Percentiles rank a stretch among this genome's conserved stretches.
phyloP scores from a whole-genome alignment of 192 early-diverging fungal genomes.

The Coemansia sp. region DNA sequence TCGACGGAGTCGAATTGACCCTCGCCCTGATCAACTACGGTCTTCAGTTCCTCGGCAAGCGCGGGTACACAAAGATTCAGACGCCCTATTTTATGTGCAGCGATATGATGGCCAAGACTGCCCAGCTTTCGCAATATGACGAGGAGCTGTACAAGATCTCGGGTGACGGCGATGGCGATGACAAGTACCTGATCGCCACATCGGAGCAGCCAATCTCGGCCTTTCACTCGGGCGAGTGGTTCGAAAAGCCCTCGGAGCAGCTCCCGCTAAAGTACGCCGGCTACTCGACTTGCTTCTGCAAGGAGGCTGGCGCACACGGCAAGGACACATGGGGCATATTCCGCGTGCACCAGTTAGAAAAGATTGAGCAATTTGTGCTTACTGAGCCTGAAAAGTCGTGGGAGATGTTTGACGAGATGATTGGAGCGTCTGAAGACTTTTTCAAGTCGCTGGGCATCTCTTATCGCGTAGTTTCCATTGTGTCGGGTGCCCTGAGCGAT shows the following conservation, averaged over 20 bases:
- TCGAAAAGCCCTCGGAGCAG: constrained; percentile 88
- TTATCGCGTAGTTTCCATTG: constrained; percentile 94
- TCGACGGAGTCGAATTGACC: constrained; percentile 81
- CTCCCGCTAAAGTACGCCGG: constrained; percentile 94
- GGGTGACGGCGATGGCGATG: constrained; percentile 79
- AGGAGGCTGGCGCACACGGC: constrained; percentile 98
- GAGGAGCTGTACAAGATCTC: constrained; percentile 96
- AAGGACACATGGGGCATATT: constrained; percentile 84
- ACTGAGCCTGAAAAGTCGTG: constrained; percentile 97
- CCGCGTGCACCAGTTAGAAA: constrained; percentile 99
- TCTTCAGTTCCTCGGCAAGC: constrained; percentile 82
- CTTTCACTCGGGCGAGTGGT: constrained; percentile 96
- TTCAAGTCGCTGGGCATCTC: constrained; percentile 94
- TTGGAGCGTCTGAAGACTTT: constrained; percentile 88
- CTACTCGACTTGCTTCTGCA: constrained; percentile 98
- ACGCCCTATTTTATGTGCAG: constrained; percentile 99
- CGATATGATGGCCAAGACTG: constrained; percentile 98
- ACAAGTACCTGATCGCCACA: constrained; percentile 99
- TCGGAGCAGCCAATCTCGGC: constrained; percentile 98
- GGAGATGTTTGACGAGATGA: constrained; percentile 99
- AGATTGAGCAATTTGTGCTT: constrained; percentile 98
- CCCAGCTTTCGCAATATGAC: constrained; percentile 96
- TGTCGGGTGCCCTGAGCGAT: constrained; percentile 97
- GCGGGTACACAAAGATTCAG: constrained; percentile 89
- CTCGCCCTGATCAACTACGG: constrained; percentile 97